Percentiles rank a stretch among this genome's conserved stretches.
Conservation (phyloP, 2,329 filamentous ascomycete genomes). For the Pseudonectria buxi region DNA sequence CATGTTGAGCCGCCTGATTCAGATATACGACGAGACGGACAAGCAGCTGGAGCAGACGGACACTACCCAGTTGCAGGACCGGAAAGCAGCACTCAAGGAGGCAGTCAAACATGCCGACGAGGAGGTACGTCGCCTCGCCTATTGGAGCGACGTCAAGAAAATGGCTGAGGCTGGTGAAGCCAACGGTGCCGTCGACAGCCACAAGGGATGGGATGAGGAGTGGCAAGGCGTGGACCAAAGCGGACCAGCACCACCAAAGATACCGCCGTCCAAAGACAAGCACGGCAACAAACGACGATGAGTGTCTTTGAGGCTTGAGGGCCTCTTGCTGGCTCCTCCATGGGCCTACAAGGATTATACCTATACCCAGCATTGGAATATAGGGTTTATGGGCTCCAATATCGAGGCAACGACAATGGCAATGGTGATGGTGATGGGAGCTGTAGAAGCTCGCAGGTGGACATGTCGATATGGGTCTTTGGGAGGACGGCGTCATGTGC, state of each 20-base stretch:
- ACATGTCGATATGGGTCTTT: no score
- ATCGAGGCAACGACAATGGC: no score
- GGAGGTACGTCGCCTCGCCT: conserved; percentile 74
- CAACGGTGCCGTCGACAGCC: conserved; percentile 34
- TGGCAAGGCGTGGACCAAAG: conserved; percentile 50
- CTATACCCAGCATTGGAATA: no score
- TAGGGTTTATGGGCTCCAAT: no score
- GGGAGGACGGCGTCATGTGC: no score
- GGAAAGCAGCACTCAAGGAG: conserved; percentile 62
- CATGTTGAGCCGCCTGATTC: conserved; percentile 63
- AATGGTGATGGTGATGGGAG: no score
- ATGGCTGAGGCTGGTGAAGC: conserved; percentile 52
- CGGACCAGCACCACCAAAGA: conserved; percentile 35
- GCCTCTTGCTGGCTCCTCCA: no score
- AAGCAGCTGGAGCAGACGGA: conserved; percentile 32
- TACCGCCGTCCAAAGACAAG: conserved; percentile 10
- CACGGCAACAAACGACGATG: no score
- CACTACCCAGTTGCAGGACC: conserved; percentile 26
- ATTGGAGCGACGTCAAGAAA: conserved; percentile 77
- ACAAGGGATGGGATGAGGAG: conserved; percentile 30
- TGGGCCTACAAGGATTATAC: no score
- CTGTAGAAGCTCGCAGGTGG: no score
- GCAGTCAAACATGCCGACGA: conserved; percentile 72
- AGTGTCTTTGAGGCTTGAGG: no score
- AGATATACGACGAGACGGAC: conserved; percentile 42